Percentiles rank a stretch among this genome's conserved stretches.
Evolutionary conservation across 345 rosid species (phyloP).

Genomic region (Orychophragmus violaceus): DNA sequence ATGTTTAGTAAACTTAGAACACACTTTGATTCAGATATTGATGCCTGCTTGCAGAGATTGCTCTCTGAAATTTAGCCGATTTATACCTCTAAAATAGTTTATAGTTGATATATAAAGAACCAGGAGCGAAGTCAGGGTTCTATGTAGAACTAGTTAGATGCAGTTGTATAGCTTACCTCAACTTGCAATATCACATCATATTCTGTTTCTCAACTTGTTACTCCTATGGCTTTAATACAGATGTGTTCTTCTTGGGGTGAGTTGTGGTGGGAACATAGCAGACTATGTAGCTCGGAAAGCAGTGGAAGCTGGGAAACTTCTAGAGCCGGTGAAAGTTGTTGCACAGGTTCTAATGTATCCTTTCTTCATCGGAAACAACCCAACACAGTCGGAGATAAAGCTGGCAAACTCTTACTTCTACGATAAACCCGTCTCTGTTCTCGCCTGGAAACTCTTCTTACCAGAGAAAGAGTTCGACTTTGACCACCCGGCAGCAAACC

Average conservation of each 20-base stretch:
- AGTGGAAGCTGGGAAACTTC: constrained; percentile 57
- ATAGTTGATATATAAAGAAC: not conserved
- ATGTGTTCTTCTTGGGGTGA: constrained; percentile 87
- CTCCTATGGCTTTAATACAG: constrained; percentile 25
- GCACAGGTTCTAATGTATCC: constrained; percentile 96
- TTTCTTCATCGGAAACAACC: constrained; percentile 70
- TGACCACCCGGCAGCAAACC: constrained; percentile 86
- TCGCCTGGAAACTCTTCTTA: constrained; percentile 88
- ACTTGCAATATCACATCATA: not conserved
- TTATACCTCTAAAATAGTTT: not conserved
- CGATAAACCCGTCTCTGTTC: constrained; percentile 73
- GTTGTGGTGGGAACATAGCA: constrained; percentile 88
- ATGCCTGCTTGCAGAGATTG: not conserved
- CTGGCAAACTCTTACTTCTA: constrained; percentile 81
- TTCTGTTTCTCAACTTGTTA: constrained; percentile 1
- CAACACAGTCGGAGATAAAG: constrained; percentile 81
- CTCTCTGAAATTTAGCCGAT: not conserved
- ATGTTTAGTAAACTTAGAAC: not conserved
- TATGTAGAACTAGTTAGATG: not conserved
- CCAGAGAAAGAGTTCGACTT: constrained; percentile 67
- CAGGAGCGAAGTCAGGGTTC: not conserved
- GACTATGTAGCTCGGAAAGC: constrained; percentile 74
- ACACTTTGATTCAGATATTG: constrained; percentile 3
- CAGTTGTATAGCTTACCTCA: not conserved
- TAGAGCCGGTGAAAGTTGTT: constrained; percentile 85